phyloP scores from a whole-genome alignment of 441 rosid genomes.

The Rhodomyrtus psidioides region DNA sequence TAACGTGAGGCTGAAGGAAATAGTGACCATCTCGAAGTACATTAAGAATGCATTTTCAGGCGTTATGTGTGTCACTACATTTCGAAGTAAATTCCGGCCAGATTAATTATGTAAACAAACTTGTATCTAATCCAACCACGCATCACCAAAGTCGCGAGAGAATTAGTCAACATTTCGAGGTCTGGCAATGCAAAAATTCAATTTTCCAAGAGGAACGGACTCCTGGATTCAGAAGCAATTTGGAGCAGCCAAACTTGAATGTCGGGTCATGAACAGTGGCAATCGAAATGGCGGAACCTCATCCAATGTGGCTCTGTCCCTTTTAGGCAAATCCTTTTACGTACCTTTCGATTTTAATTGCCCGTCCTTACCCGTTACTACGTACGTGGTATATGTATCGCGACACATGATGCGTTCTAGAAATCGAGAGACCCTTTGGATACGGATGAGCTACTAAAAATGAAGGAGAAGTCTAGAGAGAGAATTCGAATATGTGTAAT shows the following conservation, averaged over 20 bases:
- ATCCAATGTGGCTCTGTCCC: background rate
- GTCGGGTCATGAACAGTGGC: background rate
- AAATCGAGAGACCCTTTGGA: background rate
- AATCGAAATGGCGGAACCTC: background rate
- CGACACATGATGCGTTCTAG: accelerated
- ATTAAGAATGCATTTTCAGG: background rate
- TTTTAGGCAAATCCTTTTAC: background rate
- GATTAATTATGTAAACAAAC: no score
- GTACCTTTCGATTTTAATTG: background rate
- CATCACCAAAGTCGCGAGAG: background rate
- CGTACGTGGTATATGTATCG: background rate
- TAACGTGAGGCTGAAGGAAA: background rate
- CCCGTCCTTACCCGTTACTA: accelerated
- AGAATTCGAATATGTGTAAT: background rate
- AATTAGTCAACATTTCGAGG: background rate
- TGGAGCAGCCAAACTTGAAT: background rate
- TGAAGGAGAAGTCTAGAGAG: no score
- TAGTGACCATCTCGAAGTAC: background rate
- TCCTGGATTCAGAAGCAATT: background rate
- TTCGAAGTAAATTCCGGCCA: background rate
- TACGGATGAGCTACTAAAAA: no score
- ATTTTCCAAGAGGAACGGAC: background rate
- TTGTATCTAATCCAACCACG: background rate
- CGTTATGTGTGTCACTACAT: background rate
- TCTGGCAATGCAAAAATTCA: background rate